Base-by-base conservation (phyloP, 2,329 filamentous ascomycete species). In the Rutstroemia sp. region DNA sequence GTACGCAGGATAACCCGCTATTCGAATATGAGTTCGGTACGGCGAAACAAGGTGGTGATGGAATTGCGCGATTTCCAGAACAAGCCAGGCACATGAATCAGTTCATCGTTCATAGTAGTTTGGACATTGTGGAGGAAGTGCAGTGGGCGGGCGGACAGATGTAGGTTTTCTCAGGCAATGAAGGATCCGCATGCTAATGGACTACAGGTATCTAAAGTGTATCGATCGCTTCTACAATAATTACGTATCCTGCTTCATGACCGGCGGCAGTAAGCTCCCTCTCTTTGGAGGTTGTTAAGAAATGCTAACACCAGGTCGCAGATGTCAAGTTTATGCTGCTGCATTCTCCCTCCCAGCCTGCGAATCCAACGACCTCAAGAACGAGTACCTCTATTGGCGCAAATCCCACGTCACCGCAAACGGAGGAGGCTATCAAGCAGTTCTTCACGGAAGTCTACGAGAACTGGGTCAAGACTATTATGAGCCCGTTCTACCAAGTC, bases 1-100 rank as follows among this genome's bases (percentile, higher is more conserved):
- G 92, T 69, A 95, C 91, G 21, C 89, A 90, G 67, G 94, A 99
- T 77, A 95, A 92, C 70, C 92, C 94, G 36, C 82, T 99, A 64
- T 99, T 97, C 76, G 92, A 95, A 75, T 84, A 95, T 73, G 92
- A 96, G 70, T 99, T 99, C 71, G 94, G 94, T 67, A 96, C 92
- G 40, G 95, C 90, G 42, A 96, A 96, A 73, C 87, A 91, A 66
- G 92, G 92, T 74, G 92, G 92, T 70, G 94, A 97, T 77, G 94
- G 94, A 65, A 79, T 91, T 70, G 82, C 92, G 59, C 88, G 89
- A 69, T 97, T 96, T 78, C 83, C 82, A 57, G 89, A 95, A 63
- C 86, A 95, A 68, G 88, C 92, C 54, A 85, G 89, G 61, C 89
- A 95, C 72, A 87, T 96, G 79, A 96, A 96, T 75, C 94, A 96